Evolutionary conservation across 2,329 filamentous ascomycete genomes (phyloP).

Genomic region (Phialophora verrucosa): DNA sequence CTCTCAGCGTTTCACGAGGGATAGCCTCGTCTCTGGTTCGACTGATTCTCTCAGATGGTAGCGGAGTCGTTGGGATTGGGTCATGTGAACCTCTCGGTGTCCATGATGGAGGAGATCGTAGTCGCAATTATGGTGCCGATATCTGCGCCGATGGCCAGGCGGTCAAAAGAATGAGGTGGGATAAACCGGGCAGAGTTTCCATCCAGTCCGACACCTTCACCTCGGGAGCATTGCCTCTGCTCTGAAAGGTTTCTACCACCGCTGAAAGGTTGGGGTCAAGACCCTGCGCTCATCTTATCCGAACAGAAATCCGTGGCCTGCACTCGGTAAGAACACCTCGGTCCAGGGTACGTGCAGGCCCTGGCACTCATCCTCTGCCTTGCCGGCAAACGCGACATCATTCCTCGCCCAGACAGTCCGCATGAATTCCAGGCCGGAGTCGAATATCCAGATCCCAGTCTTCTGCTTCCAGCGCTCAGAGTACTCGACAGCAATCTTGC

Average conservation of each 20-base stretch:
- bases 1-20: not conserved
- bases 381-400: slow-evolving; percentile 4
- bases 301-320: slow-evolving; percentile 23
- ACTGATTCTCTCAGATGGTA: not conserved
- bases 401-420: slow-evolving; percentile 29
- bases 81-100: not conserved
- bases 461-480: slow-evolving; percentile 34
- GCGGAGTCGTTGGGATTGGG: not conserved
- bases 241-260: not conserved
- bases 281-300: slow-evolving; percentile 9
- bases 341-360: slow-evolving; percentile 15
- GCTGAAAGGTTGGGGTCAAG: not conserved
- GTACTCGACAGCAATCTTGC: slow-evolving; percentile 31
- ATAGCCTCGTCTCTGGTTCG: not conserved
- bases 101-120: not conserved
- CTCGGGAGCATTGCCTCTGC: not conserved
- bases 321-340: slow-evolving; percentile 13
- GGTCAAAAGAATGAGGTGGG: not conserved
- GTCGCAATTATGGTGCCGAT: not conserved
- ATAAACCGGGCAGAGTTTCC: not conserved
- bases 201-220: not conserved
- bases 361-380: not conserved
- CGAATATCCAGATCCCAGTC: slow-evolving; percentile 35
- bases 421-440: slow-evolving; percentile 31
- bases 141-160: not conserved